Evolutionary conservation across 2,329 filamentous ascomycete species (phyloP), one percentile per base, ranked within the genome.

Genomic region (Colletotrichum trifolii): DNA sequence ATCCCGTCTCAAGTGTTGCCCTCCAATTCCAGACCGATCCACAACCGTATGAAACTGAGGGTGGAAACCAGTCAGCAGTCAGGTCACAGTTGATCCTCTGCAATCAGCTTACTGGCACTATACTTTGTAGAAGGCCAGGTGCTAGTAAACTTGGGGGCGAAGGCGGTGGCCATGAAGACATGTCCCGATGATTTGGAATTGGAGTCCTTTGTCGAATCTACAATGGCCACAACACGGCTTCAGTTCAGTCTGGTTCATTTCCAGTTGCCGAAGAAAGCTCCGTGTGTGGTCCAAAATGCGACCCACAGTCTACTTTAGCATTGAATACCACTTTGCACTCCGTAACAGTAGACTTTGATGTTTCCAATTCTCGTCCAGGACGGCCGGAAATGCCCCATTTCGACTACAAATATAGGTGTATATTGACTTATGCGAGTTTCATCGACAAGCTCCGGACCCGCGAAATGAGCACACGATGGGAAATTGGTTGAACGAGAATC

Each of bases 391-490:
- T 34, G 52, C 57, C 52, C 53, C 62, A 38, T 54, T 56, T 62
- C 48, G 40, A 46, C 50, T 52, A 38, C 62, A 50, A 53, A 62
- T 52, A 47, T 47, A 36, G 52, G 46, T 62, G 62, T 61, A 45
- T 55, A 50, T 43, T 47, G 39, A 57, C 62, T 65, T 17, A 62
- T 52, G 50, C 62, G 40, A 56, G 62, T 65, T 65, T 65, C 62
- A 65, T 65, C 46, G 36, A 13, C 46, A 55, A 35, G 25, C 58
- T 39, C 55, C 52, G 56, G 61, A 56, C 25, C 55, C 55, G 50
- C 38, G 40, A 38, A 62, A 47, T 50, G 45, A 62, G 52, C 39
- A 42, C 58, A 25, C 40, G 46, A 10, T 48, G 52, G 52, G 46
- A n/a, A 40, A 65, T 56, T 65, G 58, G 46, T n/a, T 48, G 62